These are phyloP conservation scores for Bidens hawaiensis DNA, from an alignment of 140 eudicot species.

Conservation along the genomic window DNA sequence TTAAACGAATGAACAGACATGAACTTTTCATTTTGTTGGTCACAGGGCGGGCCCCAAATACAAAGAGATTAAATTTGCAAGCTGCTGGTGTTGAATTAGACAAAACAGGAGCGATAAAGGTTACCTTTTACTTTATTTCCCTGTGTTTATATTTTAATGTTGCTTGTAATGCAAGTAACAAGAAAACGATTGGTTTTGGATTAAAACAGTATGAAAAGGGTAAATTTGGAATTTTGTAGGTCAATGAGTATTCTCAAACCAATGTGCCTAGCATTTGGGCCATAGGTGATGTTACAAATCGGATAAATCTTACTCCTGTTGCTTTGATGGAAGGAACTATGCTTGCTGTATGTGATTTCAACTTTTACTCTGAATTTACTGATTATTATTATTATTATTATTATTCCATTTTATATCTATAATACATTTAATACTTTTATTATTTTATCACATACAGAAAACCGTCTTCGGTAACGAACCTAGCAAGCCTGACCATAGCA, in stretches of 20 bases:
- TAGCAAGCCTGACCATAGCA: constrained; percentile 60
- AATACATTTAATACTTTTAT: no score
- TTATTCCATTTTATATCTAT: no score
- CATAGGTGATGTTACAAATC: constrained; percentile 76
- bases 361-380: neutral
- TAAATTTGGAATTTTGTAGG: constrained; percentile 40
- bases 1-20: neutral
- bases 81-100: constrained; percentile 90
- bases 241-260: constrained; percentile 73
- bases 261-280: constrained; percentile 90
- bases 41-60: constrained; percentile 83
- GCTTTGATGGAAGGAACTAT: constrained; percentile 93
- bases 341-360: constrained; percentile 64
- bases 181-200: neutral
- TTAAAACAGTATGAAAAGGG: no score
- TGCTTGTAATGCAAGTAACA: neutral
- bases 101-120: constrained; percentile 73
- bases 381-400: neutral
- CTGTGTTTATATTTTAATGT: neutral
- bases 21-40: constrained; percentile 17
- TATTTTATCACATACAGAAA: constrained; percentile 52
- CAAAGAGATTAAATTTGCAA: constrained; percentile 82
- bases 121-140: constrained; percentile 8
- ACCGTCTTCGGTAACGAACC: constrained; percentile 80
- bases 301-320: constrained; percentile 95